These are phyloP conservation scores for Globisporangium ultimum DNA, from an alignment of 352 stramenopile genomes.

Conservation along the genomic window DNA sequence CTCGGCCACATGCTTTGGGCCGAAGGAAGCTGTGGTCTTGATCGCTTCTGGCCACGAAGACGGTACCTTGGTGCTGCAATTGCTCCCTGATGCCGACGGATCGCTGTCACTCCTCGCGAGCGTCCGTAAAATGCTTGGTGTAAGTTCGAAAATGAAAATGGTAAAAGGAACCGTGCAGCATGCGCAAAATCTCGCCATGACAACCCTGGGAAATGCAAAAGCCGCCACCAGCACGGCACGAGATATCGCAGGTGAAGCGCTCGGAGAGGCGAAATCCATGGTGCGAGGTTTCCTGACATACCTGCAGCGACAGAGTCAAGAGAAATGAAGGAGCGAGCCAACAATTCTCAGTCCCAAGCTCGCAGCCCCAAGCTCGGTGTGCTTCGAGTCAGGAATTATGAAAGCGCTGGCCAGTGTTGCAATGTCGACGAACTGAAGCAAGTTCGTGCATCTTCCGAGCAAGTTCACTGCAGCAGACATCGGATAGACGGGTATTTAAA, in stretches of 20 bases:
- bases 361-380: too few relatives aligned
- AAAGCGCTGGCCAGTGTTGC: too few relatives aligned
- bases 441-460: too few relatives aligned
- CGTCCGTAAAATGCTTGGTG: slow-evolving; percentile 64
- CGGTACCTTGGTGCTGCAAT: slow-evolving; percentile 69
- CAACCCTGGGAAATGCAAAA: slow-evolving; percentile 77
- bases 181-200: slow-evolving; percentile 78
- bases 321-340: too few relatives aligned
- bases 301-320: slow-evolving; percentile 42
- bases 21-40: slow-evolving; percentile 75
- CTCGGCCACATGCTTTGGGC: slow-evolving; percentile 62
- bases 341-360: too few relatives aligned
- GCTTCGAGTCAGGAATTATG: too few relatives aligned
- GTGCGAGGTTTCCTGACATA: slow-evolving; percentile 74
- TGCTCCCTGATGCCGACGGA: slow-evolving; percentile 78
- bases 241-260: slow-evolving; percentile 81
- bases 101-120: slow-evolving; percentile 74
- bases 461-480: too few relatives aligned
- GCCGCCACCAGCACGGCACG: slow-evolving; percentile 77
- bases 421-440: too few relatives aligned
- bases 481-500: too few relatives aligned
- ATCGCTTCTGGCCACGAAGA: slow-evolving; percentile 64
- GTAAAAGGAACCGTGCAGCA: slow-evolving; percentile 87
- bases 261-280: slow-evolving; percentile 82
- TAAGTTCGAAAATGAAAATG: slow-evolving; percentile 83